Conservation (phyloP, 2,329 filamentous ascomycete species). For the Trichoderma afroharzianum region DNA sequence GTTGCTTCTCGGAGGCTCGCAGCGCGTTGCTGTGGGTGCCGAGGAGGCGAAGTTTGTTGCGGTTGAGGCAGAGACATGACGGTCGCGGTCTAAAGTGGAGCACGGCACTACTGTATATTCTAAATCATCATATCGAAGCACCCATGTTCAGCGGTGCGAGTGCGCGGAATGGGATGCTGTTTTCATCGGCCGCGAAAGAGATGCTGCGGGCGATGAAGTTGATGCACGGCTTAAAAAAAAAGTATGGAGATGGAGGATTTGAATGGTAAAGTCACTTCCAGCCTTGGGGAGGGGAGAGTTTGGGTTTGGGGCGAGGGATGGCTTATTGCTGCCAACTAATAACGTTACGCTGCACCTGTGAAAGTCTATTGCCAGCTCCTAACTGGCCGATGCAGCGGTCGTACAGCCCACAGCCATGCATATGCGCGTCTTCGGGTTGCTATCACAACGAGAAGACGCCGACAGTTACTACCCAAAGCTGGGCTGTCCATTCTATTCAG, state of each 20-base stretch:
- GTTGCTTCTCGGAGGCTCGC: constrained; percentile 26
- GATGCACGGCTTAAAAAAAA: background rate
- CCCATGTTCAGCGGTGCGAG: constrained; percentile 4
- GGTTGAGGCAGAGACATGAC: constrained; percentile 16
- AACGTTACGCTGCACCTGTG: background rate
- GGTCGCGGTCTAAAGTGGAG: constrained; percentile 18
- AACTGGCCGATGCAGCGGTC: background rate
- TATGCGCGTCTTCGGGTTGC: background rate
- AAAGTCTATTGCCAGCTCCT: background rate
- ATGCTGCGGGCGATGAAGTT: background rate
- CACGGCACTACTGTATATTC: constrained; percentile 8
- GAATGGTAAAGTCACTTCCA: background rate
- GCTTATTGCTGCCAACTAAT: background rate
- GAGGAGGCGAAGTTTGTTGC: constrained; percentile 18
- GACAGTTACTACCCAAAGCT: background rate
- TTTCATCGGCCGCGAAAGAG: background rate
- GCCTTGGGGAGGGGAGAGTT: background rate
- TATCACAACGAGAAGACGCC: background rate
- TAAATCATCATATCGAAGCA: constrained; percentile 15
- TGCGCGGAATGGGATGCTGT: background rate
- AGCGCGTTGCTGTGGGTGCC: constrained; percentile 21
- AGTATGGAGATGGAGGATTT: background rate
- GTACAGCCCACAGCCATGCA: constrained; percentile 5
- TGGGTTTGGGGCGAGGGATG: background rate
- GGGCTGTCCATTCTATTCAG: background rate